These are phyloP conservation scores for Gamsiella multidivaricata DNA, from an alignment of 192 early-diverging fungal species.

Conservation along the genomic window DNA sequence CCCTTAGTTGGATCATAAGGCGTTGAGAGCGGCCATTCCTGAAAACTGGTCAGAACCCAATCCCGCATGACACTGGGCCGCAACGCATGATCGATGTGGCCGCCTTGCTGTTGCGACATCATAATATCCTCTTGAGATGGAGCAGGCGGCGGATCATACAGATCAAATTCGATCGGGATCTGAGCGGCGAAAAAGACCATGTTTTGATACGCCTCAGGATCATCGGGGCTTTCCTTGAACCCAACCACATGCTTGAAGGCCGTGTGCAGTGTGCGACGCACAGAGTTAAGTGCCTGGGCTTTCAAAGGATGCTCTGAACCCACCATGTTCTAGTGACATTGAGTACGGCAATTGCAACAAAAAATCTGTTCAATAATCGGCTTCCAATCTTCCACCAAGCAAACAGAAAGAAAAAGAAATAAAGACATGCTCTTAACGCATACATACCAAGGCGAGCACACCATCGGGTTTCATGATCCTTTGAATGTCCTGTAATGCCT, in stretches of 20 bases:
- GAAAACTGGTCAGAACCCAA: conserved; percentile 63
- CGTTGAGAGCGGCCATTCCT: conserved; percentile 49
- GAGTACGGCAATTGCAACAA: background rate
- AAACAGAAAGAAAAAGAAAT: background rate
- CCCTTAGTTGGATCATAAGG: conserved; percentile 36
- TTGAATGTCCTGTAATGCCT: conserved; percentile 72
- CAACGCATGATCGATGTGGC: conserved; percentile 46
- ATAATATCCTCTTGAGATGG: conserved; percentile 70
- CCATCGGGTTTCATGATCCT: conserved; percentile 80
- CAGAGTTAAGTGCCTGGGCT: conserved; percentile 64
- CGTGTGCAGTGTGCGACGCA: conserved; percentile 70
- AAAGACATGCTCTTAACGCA: background rate
- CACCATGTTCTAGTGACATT: conserved; percentile 79
- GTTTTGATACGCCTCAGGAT: conserved; percentile 67
- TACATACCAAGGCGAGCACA: conserved; percentile 77
- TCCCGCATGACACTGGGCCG: conserved; percentile 58
- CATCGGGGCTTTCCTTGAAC: conserved; percentile 68
- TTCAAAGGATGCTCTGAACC: conserved; percentile 65
- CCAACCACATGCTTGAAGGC: conserved; percentile 76
- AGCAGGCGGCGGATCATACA: conserved; percentile 36
- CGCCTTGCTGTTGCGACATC: conserved; percentile 57
- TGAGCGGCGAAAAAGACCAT: conserved; percentile 59
- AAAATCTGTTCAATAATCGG: background rate
- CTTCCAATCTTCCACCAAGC: too few relatives aligned
- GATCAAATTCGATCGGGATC: conserved; percentile 41